A percentile compares a stretch with the other conserved stretches of the same genome.
These are phyloP conservation scores for Yamadazyma kanchanaburiensis DNA, from an alignment of 1,139 yeast genomes.

Conservation along the genomic window DNA sequence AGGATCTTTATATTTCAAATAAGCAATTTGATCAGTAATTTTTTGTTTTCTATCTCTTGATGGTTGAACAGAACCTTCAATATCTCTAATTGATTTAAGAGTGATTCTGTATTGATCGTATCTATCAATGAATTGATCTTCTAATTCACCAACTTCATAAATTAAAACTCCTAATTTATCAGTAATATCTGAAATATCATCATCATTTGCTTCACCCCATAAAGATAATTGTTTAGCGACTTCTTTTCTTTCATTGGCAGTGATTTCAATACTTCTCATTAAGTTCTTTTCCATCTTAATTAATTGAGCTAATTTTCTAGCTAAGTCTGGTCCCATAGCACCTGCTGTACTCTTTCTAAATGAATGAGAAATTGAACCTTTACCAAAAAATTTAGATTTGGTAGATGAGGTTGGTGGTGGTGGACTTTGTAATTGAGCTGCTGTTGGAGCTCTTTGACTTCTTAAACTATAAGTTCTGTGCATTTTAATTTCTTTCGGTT, in stretches of 20 bases:
- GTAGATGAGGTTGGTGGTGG: constrained; percentile 78
- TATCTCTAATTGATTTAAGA: constrained; percentile 75
- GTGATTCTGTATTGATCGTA: constrained; percentile 85
- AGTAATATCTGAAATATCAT: constrained; percentile 79
- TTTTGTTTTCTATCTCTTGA: constrained; percentile 84
- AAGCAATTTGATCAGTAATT: constrained; percentile 81
- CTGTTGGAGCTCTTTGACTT: constrained; percentile 77
- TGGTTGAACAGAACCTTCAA: constrained; percentile 85
- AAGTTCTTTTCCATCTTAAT: constrained; percentile 82
- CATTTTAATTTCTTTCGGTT: constrained; percentile 30
- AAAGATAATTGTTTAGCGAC: constrained; percentile 79
- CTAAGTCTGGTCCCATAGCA: constrained; percentile 72
- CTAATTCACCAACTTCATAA: constrained; percentile 81
- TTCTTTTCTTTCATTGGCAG: constrained; percentile 74
- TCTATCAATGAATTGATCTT: constrained; percentile 83
- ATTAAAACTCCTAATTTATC: constrained; percentile 82
- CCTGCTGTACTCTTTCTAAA: constrained; percentile 74
- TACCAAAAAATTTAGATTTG: constrained; percentile 68
- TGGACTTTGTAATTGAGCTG: constrained; percentile 75
- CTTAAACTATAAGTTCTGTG: constrained; percentile 84
- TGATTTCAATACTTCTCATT: constrained; percentile 74
- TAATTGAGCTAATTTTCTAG: constrained; percentile 71
- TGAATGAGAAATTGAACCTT: constrained; percentile 61
- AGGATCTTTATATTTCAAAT: constrained; percentile 80
- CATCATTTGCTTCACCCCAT: constrained; percentile 87